These are phyloP conservation scores for Megacollybia marginata DNA, from an alignment of 768 basidiomycete genomes.

Conservation along the genomic window DNA sequence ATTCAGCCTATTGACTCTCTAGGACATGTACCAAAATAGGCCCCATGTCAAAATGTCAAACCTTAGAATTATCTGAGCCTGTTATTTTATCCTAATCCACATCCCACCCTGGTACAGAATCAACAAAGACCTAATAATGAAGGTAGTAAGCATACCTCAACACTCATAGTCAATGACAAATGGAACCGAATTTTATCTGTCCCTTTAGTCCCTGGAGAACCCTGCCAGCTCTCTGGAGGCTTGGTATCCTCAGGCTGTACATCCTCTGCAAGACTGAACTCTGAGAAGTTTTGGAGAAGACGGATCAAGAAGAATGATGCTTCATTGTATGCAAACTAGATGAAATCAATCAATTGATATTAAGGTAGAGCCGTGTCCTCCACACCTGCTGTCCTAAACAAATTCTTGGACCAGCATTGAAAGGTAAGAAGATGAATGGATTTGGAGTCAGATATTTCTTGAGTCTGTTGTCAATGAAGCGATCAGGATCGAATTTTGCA, in stretches of 20 bases:
- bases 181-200: slow-evolving; percentile 47
- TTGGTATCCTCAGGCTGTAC: slow-evolving; percentile 36
- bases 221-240: slow-evolving; percentile 41
- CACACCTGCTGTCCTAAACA: slow-evolving; percentile 40
- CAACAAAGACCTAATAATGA: too few relatives aligned
- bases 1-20: too few relatives aligned
- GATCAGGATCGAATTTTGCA: slow-evolving; percentile 62
- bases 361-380: too few relatives aligned
- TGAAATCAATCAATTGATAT: slow-evolving; percentile 6
- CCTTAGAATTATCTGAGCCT: too few relatives aligned
- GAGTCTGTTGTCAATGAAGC: slow-evolving; percentile 59
- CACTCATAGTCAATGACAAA: slow-evolving; percentile 48
- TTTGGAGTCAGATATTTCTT: slow-evolving; percentile 55
- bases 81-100: too few relatives aligned
- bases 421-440: slow-evolving; percentile 62
- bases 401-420: slow-evolving; percentile 9
- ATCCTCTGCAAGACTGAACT: slow-evolving; percentile 36
- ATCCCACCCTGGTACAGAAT: too few relatives aligned
- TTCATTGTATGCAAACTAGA: slow-evolving; percentile 21
- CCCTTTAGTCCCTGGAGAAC: slow-evolving; percentile 35
- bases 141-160: slow-evolving; percentile 31
- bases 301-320: slow-evolving; percentile 58
- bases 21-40: too few relatives aligned
- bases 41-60: too few relatives aligned
- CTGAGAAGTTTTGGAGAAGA: slow-evolving; percentile 49